Base-by-base conservation (phyloP, 495 filamentous ascomycete species). In the Xylaria flabelliformis region DNA sequence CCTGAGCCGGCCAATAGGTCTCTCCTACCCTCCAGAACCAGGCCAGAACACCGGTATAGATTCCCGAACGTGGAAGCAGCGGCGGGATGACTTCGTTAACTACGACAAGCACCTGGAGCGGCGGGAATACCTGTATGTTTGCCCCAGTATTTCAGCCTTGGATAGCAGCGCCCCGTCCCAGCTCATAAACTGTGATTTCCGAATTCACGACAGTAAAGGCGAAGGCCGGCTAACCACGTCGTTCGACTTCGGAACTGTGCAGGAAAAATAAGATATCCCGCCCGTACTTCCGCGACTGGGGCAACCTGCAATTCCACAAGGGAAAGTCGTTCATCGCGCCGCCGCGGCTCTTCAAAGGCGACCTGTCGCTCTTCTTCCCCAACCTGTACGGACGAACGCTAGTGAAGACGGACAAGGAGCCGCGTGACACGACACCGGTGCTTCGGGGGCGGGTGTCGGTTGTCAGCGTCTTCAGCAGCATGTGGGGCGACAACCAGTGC, bases 281-380 rank as follows among this genome's bases (percentile, higher is more conserved):
- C 71, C 93, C 94, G 32, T 98, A 98, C 80, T 98, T 97, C 86
- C 90, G 93, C 75, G 94, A 98, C 88, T 97, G 93, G 91, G 86
- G 86, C 65, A 93, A 93, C 80, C 86, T 98, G 83, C 87, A 90
- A 5, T 88, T 91, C 77, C 87, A 92, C 82, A 87, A 93, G 72
- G 96, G 96, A 76, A 98, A 98, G 80, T 92, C 92, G 42, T 98
- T 97, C 83, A 77, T 92, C 21, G 90, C 95, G 9, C 94, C 94
- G 46, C 86, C 90, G 3, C 85, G 89, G 6, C 84, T 94, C 42
- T 97, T 98, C 85, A 89, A 88, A 64, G 82, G 83, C 67, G 92
- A 94, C 41, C 85, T 88, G 12, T 89, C 95, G 17, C 89, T 97
- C 41, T 97, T 91, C 84, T 98, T 99, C 86, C 97, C 96, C 36